Conservation (phyloP, 805 yeast genomes). For the Allodekkera sacchari region DNA sequence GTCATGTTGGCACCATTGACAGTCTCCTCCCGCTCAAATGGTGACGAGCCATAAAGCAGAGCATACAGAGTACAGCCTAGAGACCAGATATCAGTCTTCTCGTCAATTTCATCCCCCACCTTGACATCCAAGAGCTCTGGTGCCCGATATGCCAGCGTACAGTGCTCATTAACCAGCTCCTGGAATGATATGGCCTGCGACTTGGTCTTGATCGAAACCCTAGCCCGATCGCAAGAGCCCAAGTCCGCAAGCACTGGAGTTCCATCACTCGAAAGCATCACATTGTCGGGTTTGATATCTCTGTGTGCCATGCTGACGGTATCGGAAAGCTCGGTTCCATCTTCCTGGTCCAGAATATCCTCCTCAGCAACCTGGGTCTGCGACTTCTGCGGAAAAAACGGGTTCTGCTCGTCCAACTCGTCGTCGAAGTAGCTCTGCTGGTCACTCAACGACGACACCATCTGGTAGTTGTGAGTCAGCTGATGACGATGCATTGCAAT, state of each 20-base stretch:
- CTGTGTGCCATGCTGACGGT: constrained; percentile 72
- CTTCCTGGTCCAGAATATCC: constrained; percentile 3
- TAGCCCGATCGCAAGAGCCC: constrained; percentile 69
- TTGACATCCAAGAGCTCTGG: constrained; percentile 82
- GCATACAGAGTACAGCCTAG: constrained; percentile 79
- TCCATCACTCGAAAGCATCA: constrained; percentile 70
- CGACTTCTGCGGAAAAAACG: constrained; percentile 12
- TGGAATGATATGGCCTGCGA: constrained; percentile 70
- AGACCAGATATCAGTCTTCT: constrained; percentile 84
- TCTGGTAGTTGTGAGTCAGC: constrained; percentile 13
- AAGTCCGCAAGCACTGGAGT: constrained; percentile 75
- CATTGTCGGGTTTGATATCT: constrained; percentile 84
- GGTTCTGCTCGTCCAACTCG: constrained; percentile 6
- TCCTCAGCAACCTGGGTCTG: neutral
- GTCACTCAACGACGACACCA: constrained; percentile 8
- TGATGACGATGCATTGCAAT: constrained; percentile 66
- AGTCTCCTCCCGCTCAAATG: constrained; percentile 77
- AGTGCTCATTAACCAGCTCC: constrained; percentile 76
- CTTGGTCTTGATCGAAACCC: constrained; percentile 44
- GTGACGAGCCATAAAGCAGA: constrained; percentile 70
- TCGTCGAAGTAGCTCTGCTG: neutral
- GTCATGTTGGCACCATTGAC: constrained; percentile 76
- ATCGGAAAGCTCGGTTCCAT: constrained; percentile 44
- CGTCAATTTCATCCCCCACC: constrained; percentile 56
- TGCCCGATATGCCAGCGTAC: constrained; percentile 81